Conservation (phyloP, 139 green algal genomes). For the Tetradesmus obliquus region DNA sequence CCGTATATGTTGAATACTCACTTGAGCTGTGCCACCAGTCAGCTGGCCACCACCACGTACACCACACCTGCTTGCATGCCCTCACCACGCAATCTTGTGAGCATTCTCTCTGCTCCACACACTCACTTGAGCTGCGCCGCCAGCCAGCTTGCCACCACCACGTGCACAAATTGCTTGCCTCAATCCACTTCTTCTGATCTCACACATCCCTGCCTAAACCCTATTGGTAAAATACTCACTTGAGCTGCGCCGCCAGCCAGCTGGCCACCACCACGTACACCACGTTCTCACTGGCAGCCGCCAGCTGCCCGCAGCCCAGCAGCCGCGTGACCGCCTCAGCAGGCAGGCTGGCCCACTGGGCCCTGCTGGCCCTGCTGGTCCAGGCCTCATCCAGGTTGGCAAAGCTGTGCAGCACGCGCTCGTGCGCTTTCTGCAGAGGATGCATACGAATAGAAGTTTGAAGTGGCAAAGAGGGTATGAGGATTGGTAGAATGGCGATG, state of each 20-base stretch:
- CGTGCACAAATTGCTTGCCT: neutral
- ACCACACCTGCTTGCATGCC: too few species aligned
- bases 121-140: conserved; percentile 1
- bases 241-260: conserved; percentile 35
- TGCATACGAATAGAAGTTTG: neutral
- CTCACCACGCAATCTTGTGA: too few species aligned
- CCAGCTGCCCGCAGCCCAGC: conserved; percentile 11
- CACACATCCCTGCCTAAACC: too few species aligned
- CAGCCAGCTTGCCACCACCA: neutral
- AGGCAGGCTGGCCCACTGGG: conserved; percentile 32
- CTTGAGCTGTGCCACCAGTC: too few species aligned
- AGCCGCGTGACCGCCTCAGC: conserved; percentile 27
- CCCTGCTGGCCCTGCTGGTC: neutral
- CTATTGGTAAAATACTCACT: neutral
- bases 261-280: conserved; percentile 39
- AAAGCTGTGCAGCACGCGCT: conserved; percentile 23
- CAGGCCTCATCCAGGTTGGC: conserved; percentile 35
- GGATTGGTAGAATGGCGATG: too few species aligned
- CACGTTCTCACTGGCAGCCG: conserved; percentile 35
- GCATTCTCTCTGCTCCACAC: neutral
- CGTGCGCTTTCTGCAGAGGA: conserved; percentile 35
- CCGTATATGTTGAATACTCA: too few species aligned
- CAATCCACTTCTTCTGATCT: too few species aligned
- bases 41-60: too few species aligned
- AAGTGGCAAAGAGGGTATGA: neutral